These are phyloP conservation scores for Trichoderma sp. DNA, from an alignment of 2,329 filamentous ascomycete genomes.

Conservation along the genomic window DNA sequence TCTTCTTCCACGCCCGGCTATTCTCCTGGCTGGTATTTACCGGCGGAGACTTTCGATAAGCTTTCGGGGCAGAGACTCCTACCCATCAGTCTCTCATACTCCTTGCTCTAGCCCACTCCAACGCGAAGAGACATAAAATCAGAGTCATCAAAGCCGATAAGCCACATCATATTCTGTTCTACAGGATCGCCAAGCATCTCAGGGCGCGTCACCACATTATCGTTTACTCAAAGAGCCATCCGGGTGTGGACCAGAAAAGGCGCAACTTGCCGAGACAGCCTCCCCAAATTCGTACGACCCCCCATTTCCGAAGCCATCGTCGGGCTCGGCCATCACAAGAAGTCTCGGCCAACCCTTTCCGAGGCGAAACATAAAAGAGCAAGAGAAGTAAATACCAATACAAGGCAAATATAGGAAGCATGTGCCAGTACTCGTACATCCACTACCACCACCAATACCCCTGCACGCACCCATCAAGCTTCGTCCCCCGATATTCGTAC, in stretches of 20 bases:
- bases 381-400: not conserved
- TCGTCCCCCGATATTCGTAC: conserved; percentile 50
- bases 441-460: conserved; percentile 56
- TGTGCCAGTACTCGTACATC: conserved; percentile 57
- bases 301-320: conserved; percentile 23
- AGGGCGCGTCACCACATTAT: conserved; percentile 1
- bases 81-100: not conserved
- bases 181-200: not conserved
- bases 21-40: not conserved
- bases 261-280: conserved; percentile 35
- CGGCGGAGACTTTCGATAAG: not conserved
- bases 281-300: conserved; percentile 20
- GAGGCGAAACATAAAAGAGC: not conserved
- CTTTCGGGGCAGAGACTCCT: not conserved
- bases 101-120: not conserved
- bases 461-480: conserved; percentile 48
- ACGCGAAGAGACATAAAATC: not conserved
- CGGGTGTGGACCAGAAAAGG: conserved; percentile 12
- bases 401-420: conserved; percentile 34
- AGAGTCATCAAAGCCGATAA: conserved; percentile 1
- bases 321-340: conserved; percentile 12
- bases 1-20: not conserved
- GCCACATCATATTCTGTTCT: conserved; percentile 15
- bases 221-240: not conserved
- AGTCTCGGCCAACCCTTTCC: conserved; percentile 11